Base-by-base conservation (phyloP, 768 basidiomycete species). In the Tylopilus sp. region DNA sequence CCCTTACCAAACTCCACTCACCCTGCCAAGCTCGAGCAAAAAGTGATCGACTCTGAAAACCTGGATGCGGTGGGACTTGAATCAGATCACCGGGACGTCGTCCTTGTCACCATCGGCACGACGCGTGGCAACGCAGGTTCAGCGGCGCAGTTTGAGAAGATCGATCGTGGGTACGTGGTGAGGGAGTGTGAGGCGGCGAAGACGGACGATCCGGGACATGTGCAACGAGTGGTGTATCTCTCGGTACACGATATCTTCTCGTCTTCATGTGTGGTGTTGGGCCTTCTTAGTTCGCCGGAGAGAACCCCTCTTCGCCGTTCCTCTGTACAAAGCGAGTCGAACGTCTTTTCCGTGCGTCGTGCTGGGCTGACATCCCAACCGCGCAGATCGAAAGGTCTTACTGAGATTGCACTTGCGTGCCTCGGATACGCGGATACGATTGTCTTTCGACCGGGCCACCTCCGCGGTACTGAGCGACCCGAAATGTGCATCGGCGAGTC, bases 91-190 rank as follows among this genome's bases (percentile, higher is more conserved):
- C 89, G 86, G 83, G 87, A 90, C 67, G 83, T 86, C 21, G 84
- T 92, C 0, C 85, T 84, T 61, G 81, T 92, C 55, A 77, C 87
- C 74, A 67, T 92, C 10, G 90, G 89, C 9, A 91, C 89, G 19
- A 84, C 83, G 13, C 75, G 71, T 24, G 79, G 76, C 16, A 53
- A 29, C 16, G 89, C 87, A 0, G 87, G 87, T 3, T 79, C 84
- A 56, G 79, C 78, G 1, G 80, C 77, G 31, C 77, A 77, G 10
- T 92, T 89, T 56, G 84, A 85, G 63, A 87, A 81, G 72, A 89
- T 92, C 52, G 90, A 91, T 61, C 73, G 85, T 67, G 84, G 87
- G 83, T 89, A 89, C 62, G 87, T 90, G 17, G 66, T 90, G 43
- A 81, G 83, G 47, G 84, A 85, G 9, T 89, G 87, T 11, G 74